Evolutionary conservation across 2,329 filamentous ascomycete species (phyloP), one percentile per base, ranked within the genome.

Genomic region (Diaporthe ampelina): DNA sequence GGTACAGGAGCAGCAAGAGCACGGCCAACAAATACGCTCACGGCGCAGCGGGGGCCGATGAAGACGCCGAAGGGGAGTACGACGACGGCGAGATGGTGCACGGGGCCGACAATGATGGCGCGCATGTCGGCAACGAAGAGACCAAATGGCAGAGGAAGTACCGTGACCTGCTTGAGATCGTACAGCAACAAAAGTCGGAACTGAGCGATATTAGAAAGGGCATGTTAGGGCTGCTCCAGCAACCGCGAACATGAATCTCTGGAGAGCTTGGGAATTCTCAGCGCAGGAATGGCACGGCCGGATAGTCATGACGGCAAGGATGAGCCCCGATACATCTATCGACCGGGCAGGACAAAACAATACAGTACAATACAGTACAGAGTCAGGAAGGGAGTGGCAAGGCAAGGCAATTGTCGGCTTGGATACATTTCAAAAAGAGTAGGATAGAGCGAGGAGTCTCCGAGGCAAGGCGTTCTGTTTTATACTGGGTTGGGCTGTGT

Each of bases 101-200:
- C 7, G 70, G 74, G 10, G 73, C 67, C 10, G 75, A 57, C 35
- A 77, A 72, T 19, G 75, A 74, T 24, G 78, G 78, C 24, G 77
- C 77, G 29, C 75, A 74, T 48, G 76, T 70, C 17, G 68, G 65
- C 15, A 73, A 76, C n/a, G 32, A 26, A 6, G 71, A 74, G 7
- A 83, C 83, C 4, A 84, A 82, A 54, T 90, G 89, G 89, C 86
- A 88, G 79, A 81, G 81, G 63, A 89, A 85, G 75, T 91, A 91
- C 77, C 84, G 83, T 57, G 87, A 90, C 72, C 84, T 94, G 77
- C 87, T 92, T 79, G 88, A 88, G 56, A 86, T 88, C 76, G 86
- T 94, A 78, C 87, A 87, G 79, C 88, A 89, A 74, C 87, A 88
- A 74, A 91, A 93, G 78, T 87, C 87, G 77, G 86, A 88, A 77